A percentile compares a stretch with the other conserved stretches of the same genome.
These are phyloP conservation scores for Ceratocystis papillata DNA, from an alignment of 2,329 filamentous ascomycete genomes.

Conservation along the genomic window DNA sequence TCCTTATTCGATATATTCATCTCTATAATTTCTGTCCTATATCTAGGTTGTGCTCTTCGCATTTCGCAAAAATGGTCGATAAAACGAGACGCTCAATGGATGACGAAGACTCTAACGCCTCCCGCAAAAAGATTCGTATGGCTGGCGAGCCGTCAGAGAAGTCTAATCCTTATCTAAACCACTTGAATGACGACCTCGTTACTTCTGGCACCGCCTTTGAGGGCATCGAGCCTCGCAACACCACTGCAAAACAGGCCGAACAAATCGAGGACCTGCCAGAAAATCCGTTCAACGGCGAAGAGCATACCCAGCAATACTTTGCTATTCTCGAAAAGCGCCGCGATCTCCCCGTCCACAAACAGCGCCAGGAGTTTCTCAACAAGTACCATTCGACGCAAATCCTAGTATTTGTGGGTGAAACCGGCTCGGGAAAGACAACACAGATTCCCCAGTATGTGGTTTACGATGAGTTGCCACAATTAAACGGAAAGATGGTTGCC, in stretches of 20 bases:
- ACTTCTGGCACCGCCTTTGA: conserved; percentile 27
- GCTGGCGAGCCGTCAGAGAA: conserved; percentile 28
- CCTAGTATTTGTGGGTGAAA: conserved; percentile 96
- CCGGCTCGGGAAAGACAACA: conserved; percentile 97
- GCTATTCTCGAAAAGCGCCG: conserved; percentile 74
- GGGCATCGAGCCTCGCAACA: conserved; percentile 51
- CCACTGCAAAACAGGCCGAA: conserved; percentile 63
- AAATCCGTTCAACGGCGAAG: conserved; percentile 74
- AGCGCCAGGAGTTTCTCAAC: conserved; percentile 85
- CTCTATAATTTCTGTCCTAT: neutral
- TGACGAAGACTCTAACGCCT: conserved; percentile 33
- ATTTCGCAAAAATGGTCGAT: conserved; percentile 35
- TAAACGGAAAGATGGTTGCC: conserved; percentile 77
- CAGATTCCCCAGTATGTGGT: conserved; percentile 98
- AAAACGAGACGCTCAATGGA: conserved; percentile 37
- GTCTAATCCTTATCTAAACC: conserved; percentile 81
- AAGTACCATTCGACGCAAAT: conserved; percentile 92
- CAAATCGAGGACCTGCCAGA: conserved; percentile 65
- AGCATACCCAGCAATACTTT: conserved; percentile 77
- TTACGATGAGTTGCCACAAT: conserved; percentile 87
- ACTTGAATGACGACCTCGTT: conserved; percentile 56
- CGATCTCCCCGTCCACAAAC: conserved; percentile 81
- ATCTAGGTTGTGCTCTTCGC: neutral
- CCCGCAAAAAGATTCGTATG: conserved; percentile 38
- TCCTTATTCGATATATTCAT: neutral